Conservation (phyloP, 2,329 filamentous ascomycete genomes). For the Verticillium nonalfalfae region DNA sequence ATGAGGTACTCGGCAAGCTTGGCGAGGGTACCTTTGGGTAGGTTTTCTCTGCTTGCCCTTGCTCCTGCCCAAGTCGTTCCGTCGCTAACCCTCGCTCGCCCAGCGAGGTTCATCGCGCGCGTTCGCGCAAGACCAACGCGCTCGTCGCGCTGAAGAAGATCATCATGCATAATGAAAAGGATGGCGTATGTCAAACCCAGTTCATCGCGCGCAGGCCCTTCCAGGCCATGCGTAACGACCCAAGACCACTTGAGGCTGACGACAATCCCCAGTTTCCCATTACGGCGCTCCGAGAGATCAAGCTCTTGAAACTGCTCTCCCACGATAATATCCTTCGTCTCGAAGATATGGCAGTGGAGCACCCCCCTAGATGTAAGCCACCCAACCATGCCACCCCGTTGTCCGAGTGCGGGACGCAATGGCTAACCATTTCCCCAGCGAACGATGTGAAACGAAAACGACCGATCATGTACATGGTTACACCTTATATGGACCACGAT, state of each 20-base stretch:
- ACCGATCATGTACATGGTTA: constrained; percentile 96
- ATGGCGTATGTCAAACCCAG: constrained; percentile 56
- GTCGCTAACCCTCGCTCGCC: neutral
- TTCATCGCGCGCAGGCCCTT: neutral
- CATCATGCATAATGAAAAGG: constrained; percentile 98
- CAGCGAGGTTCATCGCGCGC: constrained; percentile 86
- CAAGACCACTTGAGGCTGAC: neutral
- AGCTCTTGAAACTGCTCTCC: constrained; percentile 89
- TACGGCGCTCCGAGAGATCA: constrained; percentile 94
- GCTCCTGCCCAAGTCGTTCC: neutral
- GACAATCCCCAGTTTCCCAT: constrained; percentile 70
- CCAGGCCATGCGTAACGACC: neutral
- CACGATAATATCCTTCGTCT: constrained; percentile 82
- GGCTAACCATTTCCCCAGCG: constrained; percentile 34
- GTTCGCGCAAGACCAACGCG: constrained; percentile 65
- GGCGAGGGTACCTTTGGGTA: constrained; percentile 95
- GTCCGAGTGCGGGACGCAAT: too few species aligned
- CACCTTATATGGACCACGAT: constrained; percentile 98
- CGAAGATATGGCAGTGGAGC: constrained; percentile 95
- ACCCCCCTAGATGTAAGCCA: constrained; percentile 51
- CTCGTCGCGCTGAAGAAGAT: constrained; percentile 95
- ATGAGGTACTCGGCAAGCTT: constrained; percentile 75
- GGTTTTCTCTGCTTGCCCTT: constrained; percentile 18
- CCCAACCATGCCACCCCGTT: constrained; percentile 11
- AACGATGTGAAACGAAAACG: constrained; percentile 64